Evolutionary conservation across 2,329 filamentous ascomycete species (phyloP), one percentile per base, ranked within the genome.

Genomic region (Fusarium sp.): DNA sequence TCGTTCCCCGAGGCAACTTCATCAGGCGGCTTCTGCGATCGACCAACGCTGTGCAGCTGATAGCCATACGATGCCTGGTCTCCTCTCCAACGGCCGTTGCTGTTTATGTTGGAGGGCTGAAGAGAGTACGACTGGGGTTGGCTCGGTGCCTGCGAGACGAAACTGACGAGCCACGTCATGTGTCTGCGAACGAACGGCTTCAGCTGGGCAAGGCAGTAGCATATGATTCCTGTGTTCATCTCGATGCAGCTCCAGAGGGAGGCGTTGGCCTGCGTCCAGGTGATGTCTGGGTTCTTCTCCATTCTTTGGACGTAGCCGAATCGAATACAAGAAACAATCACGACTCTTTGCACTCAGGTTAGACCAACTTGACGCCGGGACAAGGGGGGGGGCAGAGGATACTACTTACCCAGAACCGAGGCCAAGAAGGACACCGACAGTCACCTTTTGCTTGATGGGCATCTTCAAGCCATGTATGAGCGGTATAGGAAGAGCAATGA

Each of bases 151-250:
- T 42, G 23, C 6, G 46, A 43, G 6, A 51, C 46, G 15, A 44
- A 44, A n/a, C 14, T 50, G 3, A 25, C 29, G 7, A 54, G 38
- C 14, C 5, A 33, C 4, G 52, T 46, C 14, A 54, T 31, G 27
- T 54, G 52, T 5, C 23, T 29, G 11, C 52, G 52, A n/a, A 51
- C 25, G 17, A 54, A 54, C 5, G 52, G 52, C 14, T 50, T 51
- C 1, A 54, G 7, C 6, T 51, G 46, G 3, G 46, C 46, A 9
- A 51, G 46, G 4, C 46, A 54, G 13, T 51, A 29, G 5, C 52
- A 54, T 10, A 51, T 51, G 4, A 54, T 51, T 3, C 38, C 52
- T 1, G 47, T 44, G 25, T 54, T 54, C 47, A 54, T 51, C 32
- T 54, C 52, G 10, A 54, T 51, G 8, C 46, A 44, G 19, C 52